Evolutionary conservation across 2,329 filamentous ascomycete genomes (phyloP).

Genomic region (Aspergillus flavus): DNA sequence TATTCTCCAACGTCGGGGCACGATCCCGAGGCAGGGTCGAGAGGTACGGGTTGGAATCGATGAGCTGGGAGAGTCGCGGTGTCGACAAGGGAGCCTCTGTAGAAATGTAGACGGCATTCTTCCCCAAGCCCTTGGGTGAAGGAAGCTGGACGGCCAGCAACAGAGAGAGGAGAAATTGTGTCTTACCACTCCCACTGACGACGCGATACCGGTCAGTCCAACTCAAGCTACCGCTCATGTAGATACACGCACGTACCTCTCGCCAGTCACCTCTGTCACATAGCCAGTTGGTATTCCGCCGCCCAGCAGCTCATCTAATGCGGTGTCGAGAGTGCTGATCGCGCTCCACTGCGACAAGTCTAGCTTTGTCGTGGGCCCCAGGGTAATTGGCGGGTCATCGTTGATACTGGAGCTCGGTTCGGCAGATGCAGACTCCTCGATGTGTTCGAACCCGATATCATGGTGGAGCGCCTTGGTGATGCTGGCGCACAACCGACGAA

Average conservation of each 20-base stretch:
- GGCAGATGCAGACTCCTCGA: constrained; percentile 10
- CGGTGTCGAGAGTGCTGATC: constrained; percentile 79
- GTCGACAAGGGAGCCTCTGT: constrained; percentile 88
- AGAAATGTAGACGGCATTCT: constrained; percentile 86
- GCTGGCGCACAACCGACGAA: constrained; percentile 71
- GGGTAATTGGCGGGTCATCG: constrained; percentile 22
- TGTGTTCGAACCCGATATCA: constrained; percentile 55
- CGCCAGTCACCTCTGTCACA: constrained; percentile 87
- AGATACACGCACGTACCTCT: constrained; percentile 60
- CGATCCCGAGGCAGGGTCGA: constrained; percentile 40
- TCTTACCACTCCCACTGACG: constrained; percentile 82
- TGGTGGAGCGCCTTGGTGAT: constrained; percentile 68
- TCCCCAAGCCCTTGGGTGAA: constrained; percentile 68
- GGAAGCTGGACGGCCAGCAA: constrained; percentile 84
- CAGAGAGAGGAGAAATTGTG: constrained; percentile 84
- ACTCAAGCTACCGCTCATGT: not conserved
- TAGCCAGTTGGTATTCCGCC: constrained; percentile 81
- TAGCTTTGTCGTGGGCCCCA: constrained; percentile 31
- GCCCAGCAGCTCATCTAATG: constrained; percentile 69
- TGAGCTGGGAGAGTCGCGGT: constrained; percentile 76
- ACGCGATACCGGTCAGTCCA: not conserved
- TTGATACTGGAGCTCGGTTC: constrained; percentile 27
- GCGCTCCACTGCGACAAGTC: constrained; percentile 50
- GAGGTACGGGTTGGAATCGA: constrained; percentile 67
- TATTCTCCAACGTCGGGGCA: constrained; percentile 69